These are phyloP conservation scores for Solanum bukasovii DNA, from an alignment of 257 asterid species.

Conservation along the genomic window DNA sequence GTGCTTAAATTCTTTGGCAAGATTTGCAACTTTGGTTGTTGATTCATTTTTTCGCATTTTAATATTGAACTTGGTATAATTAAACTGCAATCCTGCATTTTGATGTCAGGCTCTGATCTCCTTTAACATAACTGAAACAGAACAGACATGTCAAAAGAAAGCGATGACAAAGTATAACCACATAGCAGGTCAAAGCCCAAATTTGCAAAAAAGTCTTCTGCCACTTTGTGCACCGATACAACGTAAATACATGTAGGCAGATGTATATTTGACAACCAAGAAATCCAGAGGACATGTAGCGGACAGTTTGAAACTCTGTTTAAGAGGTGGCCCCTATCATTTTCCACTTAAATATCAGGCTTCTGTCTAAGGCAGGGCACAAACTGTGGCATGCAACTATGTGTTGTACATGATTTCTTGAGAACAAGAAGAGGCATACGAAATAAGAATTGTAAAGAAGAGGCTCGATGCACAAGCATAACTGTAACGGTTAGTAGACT, in stretches of 20 bases:
- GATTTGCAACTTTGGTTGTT: neutral
- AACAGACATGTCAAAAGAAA: neutral
- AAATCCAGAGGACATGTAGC: neutral
- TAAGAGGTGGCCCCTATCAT: neutral
- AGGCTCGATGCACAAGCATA: neutral
- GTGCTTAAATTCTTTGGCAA: neutral
- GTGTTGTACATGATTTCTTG: neutral
- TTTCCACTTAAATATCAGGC: neutral
- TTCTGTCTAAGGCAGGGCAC: neutral
- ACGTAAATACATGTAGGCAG: neutral
- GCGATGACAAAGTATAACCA: neutral
- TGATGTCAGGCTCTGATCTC: neutral
- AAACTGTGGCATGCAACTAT: neutral
- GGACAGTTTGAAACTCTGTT: neutral
- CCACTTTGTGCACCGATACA: neutral
- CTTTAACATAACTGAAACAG: neutral
- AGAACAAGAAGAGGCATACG: neutral
- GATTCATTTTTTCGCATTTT: no score
- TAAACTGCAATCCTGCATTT: neutral
- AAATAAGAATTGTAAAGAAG: neutral
- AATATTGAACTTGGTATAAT: neutral
- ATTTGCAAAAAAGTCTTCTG: neutral
- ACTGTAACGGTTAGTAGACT: neutral
- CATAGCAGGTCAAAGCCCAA: neutral
- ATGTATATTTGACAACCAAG: neutral